phyloP scores from a whole-genome alignment of 225 moss, liverwort and hornwort species.

The Sphagnum tenellum region DNA sequence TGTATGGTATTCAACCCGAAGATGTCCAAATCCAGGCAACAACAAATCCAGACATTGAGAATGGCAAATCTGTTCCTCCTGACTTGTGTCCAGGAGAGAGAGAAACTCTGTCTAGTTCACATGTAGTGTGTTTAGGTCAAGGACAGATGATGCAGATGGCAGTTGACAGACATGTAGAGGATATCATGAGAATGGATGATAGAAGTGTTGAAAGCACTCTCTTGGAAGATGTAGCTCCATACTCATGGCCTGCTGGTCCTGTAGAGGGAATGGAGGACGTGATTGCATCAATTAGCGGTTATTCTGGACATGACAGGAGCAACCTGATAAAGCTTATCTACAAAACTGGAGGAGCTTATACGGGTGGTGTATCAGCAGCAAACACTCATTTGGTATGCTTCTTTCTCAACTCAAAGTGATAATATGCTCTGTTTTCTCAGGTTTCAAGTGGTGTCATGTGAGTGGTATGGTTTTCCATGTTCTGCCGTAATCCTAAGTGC shows the following conservation, averaged over 20 bases:
- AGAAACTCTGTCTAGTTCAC: too few species aligned
- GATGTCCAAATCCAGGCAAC: neutral
- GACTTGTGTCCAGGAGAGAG: neutral
- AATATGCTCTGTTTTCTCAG: too few species aligned
- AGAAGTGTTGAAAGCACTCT: neutral
- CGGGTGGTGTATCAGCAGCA: slow-evolving; percentile 54
- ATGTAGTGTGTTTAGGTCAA: too few species aligned
- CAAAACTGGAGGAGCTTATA: slow-evolving; percentile 61
- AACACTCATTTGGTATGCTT: slow-evolving; percentile 82
- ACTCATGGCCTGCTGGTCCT: slow-evolving; percentile 34
- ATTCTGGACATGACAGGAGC: slow-evolving; percentile 44
- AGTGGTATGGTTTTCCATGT: neutral
- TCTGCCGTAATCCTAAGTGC: neutral
- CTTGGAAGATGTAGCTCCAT: slow-evolving; percentile 9
- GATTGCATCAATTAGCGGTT: slow-evolving; percentile 78
- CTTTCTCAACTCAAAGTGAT: neutral
- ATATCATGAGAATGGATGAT: too few species aligned
- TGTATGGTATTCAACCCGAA: slow-evolving; percentile 6
- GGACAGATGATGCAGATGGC: too few species aligned
- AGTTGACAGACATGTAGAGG: too few species aligned
- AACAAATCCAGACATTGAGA: too few species aligned
- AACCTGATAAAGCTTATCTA: slow-evolving; percentile 78
- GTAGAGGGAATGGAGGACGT: slow-evolving; percentile 66
- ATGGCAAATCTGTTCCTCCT: neutral
- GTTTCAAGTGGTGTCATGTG: too few species aligned